Evolutionary conservation across 1,139 yeast species (phyloP).

Genomic region (Taiozyma onychis): DNA sequence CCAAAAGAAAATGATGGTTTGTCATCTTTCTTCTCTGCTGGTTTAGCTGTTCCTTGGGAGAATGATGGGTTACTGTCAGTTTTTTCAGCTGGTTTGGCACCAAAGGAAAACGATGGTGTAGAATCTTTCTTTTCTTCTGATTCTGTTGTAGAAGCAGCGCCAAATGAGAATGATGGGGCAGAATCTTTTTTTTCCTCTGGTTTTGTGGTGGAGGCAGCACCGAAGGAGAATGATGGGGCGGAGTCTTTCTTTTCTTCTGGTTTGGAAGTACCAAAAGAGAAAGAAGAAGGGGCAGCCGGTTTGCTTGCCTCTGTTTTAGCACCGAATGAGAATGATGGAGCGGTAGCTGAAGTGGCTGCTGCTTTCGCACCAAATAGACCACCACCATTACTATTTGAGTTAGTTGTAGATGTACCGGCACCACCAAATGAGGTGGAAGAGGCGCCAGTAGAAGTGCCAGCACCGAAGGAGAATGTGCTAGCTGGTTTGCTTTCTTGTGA

Average conservation of each 20-base stretch:
- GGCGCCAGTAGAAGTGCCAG: background rate
- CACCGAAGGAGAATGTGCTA: background rate
- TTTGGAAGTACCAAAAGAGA: slow-evolving; percentile 19
- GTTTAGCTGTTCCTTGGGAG: slow-evolving; percentile 22
- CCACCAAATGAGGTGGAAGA: background rate
- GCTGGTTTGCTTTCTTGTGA: background rate
- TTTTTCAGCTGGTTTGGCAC: slow-evolving; percentile 24
- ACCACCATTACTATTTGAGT: slow-evolving; percentile 2
- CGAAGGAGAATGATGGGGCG: slow-evolving; percentile 20
- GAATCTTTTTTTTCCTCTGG: slow-evolving; percentile 4
- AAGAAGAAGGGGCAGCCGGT: slow-evolving; percentile 20
- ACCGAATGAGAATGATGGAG: slow-evolving; percentile 7
- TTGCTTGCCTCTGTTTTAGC: slow-evolving; percentile 25
- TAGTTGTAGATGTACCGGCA: background rate
- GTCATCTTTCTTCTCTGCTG: slow-evolving; percentile 9
- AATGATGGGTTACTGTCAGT: background rate
- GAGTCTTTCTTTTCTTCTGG: slow-evolving; percentile 19
- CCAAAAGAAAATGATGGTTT: slow-evolving; percentile 15
- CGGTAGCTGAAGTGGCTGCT: slow-evolving; percentile 9
- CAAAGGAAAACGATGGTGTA: slow-evolving; percentile 26
- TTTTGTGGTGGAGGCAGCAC: slow-evolving; percentile 8
- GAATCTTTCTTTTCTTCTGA: slow-evolving; percentile 12
- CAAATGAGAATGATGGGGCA: slow-evolving; percentile 20
- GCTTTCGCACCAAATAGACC: slow-evolving; percentile 29
- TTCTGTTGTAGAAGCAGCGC: slow-evolving; percentile 7